These are phyloP conservation scores for Suhomyces kilbournensis DNA, from an alignment of 805 yeast species.

Conservation along the genomic window DNA sequence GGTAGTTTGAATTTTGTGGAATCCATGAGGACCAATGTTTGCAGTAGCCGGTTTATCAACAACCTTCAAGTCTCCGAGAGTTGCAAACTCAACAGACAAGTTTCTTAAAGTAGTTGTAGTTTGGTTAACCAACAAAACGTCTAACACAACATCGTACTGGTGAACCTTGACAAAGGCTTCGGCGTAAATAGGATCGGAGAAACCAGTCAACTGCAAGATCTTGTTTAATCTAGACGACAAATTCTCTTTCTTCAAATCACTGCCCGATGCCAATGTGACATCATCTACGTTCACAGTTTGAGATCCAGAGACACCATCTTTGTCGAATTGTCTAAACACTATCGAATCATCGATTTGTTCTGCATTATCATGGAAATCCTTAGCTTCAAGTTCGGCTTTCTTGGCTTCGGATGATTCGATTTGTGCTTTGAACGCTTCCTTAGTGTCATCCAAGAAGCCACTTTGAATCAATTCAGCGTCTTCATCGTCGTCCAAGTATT, in stretches of 20 bases:
- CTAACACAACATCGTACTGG: constrained; percentile 93
- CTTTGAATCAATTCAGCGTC: constrained; percentile 49
- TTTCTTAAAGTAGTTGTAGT: constrained; percentile 88
- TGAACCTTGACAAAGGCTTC: constrained; percentile 96
- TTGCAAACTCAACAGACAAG: constrained; percentile 90
- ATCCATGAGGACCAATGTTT: constrained; percentile 96
- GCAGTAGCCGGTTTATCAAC: constrained; percentile 87
- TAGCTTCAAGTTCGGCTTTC: constrained; percentile 54
- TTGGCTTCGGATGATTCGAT: constrained; percentile 57
- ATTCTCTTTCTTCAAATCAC: constrained; percentile 51
- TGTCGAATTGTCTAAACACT: constrained; percentile 72
- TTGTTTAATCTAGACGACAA: constrained; percentile 78
- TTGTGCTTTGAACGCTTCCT: constrained; percentile 75
- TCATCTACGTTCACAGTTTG: constrained; percentile 44
- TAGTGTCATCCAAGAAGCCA: constrained; percentile 86
- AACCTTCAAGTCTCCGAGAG: constrained; percentile 92
- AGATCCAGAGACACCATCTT: constrained; percentile 24
- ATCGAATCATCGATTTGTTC: constrained; percentile 78
- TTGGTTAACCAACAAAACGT: constrained; percentile 91
- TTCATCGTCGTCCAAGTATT: constrained; percentile 68
- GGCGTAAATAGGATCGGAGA: constrained; percentile 95
- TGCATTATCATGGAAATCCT: constrained; percentile 58
- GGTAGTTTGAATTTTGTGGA: constrained; percentile 84
- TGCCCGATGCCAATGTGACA: constrained; percentile 51
- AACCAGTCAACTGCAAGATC: constrained; percentile 94